A percentile compares a stretch with the other conserved stretches of the same genome.
Evolutionary conservation across 164 flowering plant species (phyloP).

Genomic region (Kalanchoe fedtschenkoi): DNA sequence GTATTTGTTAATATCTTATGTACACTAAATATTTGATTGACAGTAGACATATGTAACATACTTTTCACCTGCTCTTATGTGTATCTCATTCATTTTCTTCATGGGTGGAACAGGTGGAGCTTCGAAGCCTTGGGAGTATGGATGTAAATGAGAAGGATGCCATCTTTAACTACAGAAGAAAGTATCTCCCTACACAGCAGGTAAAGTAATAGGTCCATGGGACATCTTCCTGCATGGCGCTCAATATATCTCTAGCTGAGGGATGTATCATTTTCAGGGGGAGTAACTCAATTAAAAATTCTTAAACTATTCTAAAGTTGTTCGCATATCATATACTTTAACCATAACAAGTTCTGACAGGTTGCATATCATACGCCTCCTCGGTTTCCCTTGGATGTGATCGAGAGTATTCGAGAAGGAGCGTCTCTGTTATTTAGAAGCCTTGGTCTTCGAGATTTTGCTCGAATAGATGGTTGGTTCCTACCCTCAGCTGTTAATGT

Average conservation of each 20-base stretch:
- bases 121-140: slow-evolving; percentile 41
- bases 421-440: slow-evolving; percentile 56
- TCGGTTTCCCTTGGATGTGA: slow-evolving; percentile 60
- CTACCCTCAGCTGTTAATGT: slow-evolving; percentile 36
- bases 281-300: neutral
- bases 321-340: neutral
- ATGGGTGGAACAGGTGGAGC: slow-evolving; percentile 50
- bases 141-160: slow-evolving; percentile 66
- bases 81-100: neutral
- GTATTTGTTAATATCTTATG: no score
- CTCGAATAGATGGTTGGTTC: slow-evolving; percentile 94
- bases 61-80: neutral
- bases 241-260: neutral
- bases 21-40: neutral
- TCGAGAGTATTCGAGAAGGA: slow-evolving; percentile 52
- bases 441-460: slow-evolving; percentile 80
- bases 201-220: slow-evolving; percentile 20
- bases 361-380: slow-evolving; percentile 93
- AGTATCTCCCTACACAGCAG: slow-evolving; percentile 92
- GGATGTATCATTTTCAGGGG: neutral
- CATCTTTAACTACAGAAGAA: slow-evolving; percentile 79
- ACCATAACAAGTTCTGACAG: slow-evolving; percentile 20
- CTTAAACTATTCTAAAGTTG: neutral
- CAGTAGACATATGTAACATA: neutral
- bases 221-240: neutral